A percentile compares a stretch with the other conserved stretches of the same genome.
Conservation (phyloP, 2,329 filamentous ascomycete species). For the Pseudodiploospora longispora region DNA sequence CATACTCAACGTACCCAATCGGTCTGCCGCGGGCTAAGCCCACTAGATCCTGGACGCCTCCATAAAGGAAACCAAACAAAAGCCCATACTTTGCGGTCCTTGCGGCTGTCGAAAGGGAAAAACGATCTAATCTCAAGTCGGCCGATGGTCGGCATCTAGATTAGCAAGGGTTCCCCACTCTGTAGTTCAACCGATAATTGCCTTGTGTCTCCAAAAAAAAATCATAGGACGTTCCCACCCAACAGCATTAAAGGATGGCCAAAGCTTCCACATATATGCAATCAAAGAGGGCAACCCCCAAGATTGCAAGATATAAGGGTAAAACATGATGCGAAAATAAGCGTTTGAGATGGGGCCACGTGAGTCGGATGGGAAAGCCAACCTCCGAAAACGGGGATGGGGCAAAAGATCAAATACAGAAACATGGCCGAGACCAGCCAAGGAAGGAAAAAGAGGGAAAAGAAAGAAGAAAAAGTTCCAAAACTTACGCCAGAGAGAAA, state of each 20-base stretch:
- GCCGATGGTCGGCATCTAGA: conserved; percentile 19
- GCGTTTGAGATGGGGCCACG: no score
- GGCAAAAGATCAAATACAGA: background rate
- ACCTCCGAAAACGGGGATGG: conserved; percentile 3
- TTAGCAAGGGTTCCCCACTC: conserved; percentile 6
- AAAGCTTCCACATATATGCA: no score
- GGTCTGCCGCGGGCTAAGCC: conserved; percentile 61
- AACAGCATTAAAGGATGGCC: no score
- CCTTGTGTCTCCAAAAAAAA: background rate
- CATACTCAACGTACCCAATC: conserved; percentile 66
- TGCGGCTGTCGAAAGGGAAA: conserved; percentile 68
- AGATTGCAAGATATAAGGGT: no score
- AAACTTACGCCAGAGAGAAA: conserved; percentile 74
- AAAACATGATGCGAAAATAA: no score
- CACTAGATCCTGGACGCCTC: conserved; percentile 69
- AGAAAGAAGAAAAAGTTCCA: background rate
- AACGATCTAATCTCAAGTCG: conserved; percentile 50
- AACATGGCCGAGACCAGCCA: background rate
- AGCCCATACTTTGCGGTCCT: conserved; percentile 75
- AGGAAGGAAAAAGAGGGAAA: background rate
- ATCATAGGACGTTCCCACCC: no score
- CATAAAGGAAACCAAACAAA: conserved; percentile 70
- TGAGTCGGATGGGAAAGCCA: background rate
- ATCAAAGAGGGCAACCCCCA: no score
- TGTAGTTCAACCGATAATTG: background rate